These are phyloP conservation scores for Colletotrichum lupini DNA, from an alignment of 2,329 filamentous ascomycete genomes.

Conservation along the genomic window DNA sequence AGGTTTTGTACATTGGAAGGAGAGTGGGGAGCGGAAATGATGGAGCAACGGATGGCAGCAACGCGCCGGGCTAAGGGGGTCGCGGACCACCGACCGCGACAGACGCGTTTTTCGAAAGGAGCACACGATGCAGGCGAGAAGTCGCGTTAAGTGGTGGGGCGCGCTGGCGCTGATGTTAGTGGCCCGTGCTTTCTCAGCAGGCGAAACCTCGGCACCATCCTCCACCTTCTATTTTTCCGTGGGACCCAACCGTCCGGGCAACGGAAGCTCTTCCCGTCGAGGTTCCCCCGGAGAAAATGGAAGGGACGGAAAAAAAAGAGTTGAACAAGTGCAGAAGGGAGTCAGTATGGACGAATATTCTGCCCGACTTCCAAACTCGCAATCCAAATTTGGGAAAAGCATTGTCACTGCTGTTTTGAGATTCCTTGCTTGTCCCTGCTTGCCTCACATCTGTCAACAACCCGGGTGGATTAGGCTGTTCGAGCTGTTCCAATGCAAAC, in stretches of 20 bases:
- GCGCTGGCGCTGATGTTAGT: not conserved
- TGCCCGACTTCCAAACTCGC: not conserved
- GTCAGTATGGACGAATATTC: not conserved
- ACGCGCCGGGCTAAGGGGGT: conserved; percentile 28
- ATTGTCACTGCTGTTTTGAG: not conserved
- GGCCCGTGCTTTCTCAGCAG: conserved; percentile 22
- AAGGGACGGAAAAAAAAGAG: not conserved
- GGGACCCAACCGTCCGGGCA: not conserved
- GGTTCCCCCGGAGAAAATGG: not conserved
- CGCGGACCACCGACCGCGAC: conserved; percentile 25
- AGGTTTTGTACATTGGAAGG: conserved; percentile 34
- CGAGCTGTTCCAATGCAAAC: conserved; percentile 1
- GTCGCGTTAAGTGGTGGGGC: conserved; percentile 33
- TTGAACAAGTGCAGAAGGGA: not conserved
- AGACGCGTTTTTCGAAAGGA: conserved; percentile 23
- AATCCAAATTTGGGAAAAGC: conserved; percentile 1
- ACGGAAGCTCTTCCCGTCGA: not conserved
- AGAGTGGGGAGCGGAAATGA: conserved; percentile 32
- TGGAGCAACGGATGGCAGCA: conserved; percentile 22
- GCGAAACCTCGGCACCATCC: conserved; percentile 18
- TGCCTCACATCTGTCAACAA: conserved; percentile 2
- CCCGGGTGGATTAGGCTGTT: conserved; percentile 7
- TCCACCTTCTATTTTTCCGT: not conserved
- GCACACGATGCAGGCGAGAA: conserved; percentile 14
- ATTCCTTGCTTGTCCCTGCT: conserved; percentile 4